Conservation (phyloP, 148 eudicot genomes). For the Tetragonia tetragonoides region DNA sequence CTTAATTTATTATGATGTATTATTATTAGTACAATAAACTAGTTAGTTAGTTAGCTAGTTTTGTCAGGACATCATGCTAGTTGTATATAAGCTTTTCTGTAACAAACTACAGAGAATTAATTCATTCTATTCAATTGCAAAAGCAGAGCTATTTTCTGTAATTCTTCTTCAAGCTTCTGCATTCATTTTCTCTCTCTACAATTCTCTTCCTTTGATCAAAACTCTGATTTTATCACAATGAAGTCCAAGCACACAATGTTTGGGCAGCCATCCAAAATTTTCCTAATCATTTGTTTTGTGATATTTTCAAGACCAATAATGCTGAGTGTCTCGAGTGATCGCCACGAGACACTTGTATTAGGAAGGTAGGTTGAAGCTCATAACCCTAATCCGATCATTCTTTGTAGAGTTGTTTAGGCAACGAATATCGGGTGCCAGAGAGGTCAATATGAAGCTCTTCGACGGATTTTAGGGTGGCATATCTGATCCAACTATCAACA, state of each 20-base stretch:
- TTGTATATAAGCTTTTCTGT: too few relatives aligned
- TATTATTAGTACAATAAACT: too few relatives aligned
- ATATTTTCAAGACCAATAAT: neutral
- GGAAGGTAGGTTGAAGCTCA: neutral
- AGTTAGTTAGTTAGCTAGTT: too few relatives aligned
- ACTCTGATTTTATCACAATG: too few relatives aligned
- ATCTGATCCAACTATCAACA: neutral
- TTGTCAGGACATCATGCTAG: too few relatives aligned
- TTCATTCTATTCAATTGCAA: too few relatives aligned
- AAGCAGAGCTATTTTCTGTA: too few relatives aligned
- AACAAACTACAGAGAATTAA: too few relatives aligned
- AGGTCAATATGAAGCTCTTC: neutral
- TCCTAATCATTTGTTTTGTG: neutral
- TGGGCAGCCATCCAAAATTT: neutral
- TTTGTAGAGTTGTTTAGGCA: neutral
- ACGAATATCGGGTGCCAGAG: neutral
- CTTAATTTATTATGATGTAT: too few relatives aligned
- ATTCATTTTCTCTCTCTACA: too few relatives aligned
- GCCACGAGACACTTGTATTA: neutral
- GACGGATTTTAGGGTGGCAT: neutral
- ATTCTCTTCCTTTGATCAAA: too few relatives aligned
- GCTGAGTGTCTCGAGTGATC: neutral
- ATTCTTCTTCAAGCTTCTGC: too few relatives aligned
- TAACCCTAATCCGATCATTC: neutral
- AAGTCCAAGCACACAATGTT: neutral